Evolutionary conservation across 129 eudicot genomes (phyloP).

Genomic region (Calendula officinalis): DNA sequence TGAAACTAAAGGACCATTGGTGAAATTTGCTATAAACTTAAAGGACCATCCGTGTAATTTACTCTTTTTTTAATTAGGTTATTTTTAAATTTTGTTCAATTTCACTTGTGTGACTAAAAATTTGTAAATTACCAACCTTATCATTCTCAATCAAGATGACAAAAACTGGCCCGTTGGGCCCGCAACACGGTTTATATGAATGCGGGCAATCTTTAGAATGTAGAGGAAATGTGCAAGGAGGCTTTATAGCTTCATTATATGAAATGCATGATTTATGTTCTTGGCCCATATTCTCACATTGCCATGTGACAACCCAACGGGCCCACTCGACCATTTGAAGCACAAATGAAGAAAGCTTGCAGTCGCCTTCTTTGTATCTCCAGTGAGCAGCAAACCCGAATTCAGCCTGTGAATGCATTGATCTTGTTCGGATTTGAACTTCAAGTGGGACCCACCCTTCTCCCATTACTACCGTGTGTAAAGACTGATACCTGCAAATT

Average conservation of each 20-base stretch:
- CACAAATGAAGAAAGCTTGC: conserved; percentile 68
- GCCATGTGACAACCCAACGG: conserved; percentile 88
- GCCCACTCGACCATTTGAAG: conserved; percentile 97
- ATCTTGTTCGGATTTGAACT: conserved; percentile 78
- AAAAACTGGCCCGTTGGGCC: conserved; percentile 66
- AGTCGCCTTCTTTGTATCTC: conserved; percentile 50
- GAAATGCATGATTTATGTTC: conserved; percentile 35
- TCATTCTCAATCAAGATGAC: conserved; percentile 79
- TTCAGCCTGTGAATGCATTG: conserved; percentile 88
- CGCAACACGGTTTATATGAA: conserved; percentile 54
- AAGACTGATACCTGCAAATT: conserved; percentile 65
- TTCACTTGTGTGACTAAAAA: not conserved
- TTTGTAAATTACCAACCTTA: conserved; percentile 48
- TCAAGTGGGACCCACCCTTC: conserved; percentile 78
- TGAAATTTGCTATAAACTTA: no score
- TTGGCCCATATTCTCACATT: conserved; percentile 73
- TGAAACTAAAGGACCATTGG: no score
- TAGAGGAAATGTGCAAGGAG: conserved; percentile 64
- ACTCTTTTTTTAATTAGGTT: no score
- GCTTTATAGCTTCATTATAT: conserved; percentile 40
- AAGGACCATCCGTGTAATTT: no score
- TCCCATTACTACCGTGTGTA: conserved; percentile 77
- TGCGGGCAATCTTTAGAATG: conserved; percentile 78
- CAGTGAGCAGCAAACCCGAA: conserved; percentile 61
- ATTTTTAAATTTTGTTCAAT: no score